phyloP scores from a whole-genome alignment of 2,329 filamentous ascomycete genomes.

The Graphilbum sp. region DNA sequence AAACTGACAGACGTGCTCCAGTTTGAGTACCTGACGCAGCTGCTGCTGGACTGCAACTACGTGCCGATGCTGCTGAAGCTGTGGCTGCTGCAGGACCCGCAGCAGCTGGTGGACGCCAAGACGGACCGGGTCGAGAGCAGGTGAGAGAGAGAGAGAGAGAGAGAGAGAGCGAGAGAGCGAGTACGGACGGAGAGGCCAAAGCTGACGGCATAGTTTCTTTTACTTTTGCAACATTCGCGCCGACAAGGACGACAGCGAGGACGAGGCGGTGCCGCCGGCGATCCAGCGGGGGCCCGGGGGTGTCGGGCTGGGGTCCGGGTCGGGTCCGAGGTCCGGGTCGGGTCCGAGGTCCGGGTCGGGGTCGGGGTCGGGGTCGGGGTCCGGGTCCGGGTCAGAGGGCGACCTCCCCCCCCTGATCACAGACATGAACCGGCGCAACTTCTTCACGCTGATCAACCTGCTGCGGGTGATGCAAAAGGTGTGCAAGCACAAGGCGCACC shows the following conservation, averaged over 20 bases:
- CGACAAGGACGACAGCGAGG: slow-evolving; percentile 40
- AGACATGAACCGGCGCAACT: slow-evolving; percentile 81
- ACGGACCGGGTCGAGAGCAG: slow-evolving; percentile 70
- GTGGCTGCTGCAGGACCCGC: slow-evolving; percentile 86
- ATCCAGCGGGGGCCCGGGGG: slow-evolving; percentile 42
- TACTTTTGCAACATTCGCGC: slow-evolving; percentile 63
- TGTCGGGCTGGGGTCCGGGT: slow-evolving; percentile 4
- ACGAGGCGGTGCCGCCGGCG: slow-evolving; percentile 72
- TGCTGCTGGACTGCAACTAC: slow-evolving; percentile 89
- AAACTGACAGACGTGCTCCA: slow-evolving; percentile 60
- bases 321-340: slow-evolving; percentile 24
- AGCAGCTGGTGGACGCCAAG: slow-evolving; percentile 73
- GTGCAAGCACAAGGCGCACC: slow-evolving; percentile 87
- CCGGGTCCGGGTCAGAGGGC: too few relatives aligned
- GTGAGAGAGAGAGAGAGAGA: too few relatives aligned
- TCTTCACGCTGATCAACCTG: slow-evolving; percentile 91
- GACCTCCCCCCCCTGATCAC: slow-evolving; percentile 46
- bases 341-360: too few relatives aligned
- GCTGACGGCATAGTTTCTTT: too few relatives aligned
- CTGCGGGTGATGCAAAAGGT: slow-evolving; percentile 95
- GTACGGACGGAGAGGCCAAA: too few relatives aligned
- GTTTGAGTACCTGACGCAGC: slow-evolving; percentile 87
- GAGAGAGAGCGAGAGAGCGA: too few relatives aligned
- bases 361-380: too few relatives aligned
- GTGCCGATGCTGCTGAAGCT: slow-evolving; percentile 83